Base-by-base conservation (phyloP, 805 yeast species). In the Geotrichum ghanense region DNA sequence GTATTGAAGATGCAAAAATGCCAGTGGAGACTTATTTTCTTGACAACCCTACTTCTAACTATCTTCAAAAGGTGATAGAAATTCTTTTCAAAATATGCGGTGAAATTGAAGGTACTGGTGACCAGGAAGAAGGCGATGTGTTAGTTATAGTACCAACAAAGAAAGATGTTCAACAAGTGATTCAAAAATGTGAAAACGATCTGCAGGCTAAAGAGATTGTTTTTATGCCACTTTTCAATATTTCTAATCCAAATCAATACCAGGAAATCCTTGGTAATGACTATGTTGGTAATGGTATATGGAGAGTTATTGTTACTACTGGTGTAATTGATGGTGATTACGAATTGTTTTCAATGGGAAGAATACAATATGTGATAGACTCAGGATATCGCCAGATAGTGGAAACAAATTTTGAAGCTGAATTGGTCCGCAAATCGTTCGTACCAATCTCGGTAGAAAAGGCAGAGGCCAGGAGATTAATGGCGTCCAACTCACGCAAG, bases 371-470 rank as follows among this genome's bases (percentile, higher is more conserved):
- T 31, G 37, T 31, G 7, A 12, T 31, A 6, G 37, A 31, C 37
- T 16, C 37, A 9, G 37, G 37, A 5, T 31, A 31, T 12, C 12
- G 16, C 19, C 12, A 31, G 16, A 31, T 2, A 65, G 71, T 25
- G 64, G 95, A 44, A 86, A 84, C 39, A 79, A 87, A 22, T 78
- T 86, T 31, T 84, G 95, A 0, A 86, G 95, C 1, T 81, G 50
- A 86, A 86, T 58, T 55, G 83, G 56, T 83, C 83, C 61, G 81
- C 83, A n/a, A 16, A 9, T 40, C 26, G 10, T 9, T 31, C 14
- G 41, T 34, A 14, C 51, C 53, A 4, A 35, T 49, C 76, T 78
- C 52, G 71, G 81, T 24, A 75, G 81, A 0, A 92, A 95, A 0
- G 75, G 85, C 16, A 76, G 95, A 0, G 53, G 72, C 46, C 10